Conservation (phyloP, 2,329 filamentous ascomycete genomes). For the Endoconidiophora laricicola region DNA sequence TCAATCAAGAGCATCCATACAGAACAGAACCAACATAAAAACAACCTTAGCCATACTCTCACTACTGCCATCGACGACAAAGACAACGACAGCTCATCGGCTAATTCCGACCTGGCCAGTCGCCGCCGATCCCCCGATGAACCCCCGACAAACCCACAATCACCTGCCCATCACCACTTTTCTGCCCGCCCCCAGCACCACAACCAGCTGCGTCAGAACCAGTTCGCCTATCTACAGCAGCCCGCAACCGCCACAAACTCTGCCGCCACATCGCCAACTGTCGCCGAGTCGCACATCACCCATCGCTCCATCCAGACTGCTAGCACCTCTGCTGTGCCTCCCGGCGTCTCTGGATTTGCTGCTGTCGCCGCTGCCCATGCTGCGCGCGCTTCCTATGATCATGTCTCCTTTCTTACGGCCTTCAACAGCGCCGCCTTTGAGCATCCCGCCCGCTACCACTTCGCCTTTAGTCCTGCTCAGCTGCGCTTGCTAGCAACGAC, state of each 20-base stretch:
- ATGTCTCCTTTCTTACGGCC: conserved; percentile 2
- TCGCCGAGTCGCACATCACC: conserved; percentile 1
- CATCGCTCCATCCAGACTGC: conserved; percentile 1
- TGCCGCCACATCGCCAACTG: neutral
- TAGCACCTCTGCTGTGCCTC: neutral
- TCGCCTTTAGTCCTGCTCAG: conserved; percentile 37
- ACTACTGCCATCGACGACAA: neutral
- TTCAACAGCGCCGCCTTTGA: conserved; percentile 8
- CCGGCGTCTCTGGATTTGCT: neutral
- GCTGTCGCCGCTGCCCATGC: neutral
- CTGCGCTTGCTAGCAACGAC: conserved; percentile 36
- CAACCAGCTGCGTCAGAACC: neutral
- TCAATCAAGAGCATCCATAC: neutral
- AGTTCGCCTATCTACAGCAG: neutral
- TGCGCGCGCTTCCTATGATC: neutral
- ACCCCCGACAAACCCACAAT: neutral
- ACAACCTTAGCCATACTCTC: neutral
- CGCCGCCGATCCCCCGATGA: neutral
- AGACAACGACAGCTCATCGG: neutral
- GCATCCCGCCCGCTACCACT: conserved; percentile 23
- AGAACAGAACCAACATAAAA: neutral
- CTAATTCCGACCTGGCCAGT: neutral
- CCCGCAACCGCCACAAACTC: neutral
- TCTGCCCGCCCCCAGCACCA: neutral
- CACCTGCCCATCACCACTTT: neutral